Base-by-base conservation (phyloP, 1,139 yeast genomes). In the Geotrichum fermentans region DNA sequence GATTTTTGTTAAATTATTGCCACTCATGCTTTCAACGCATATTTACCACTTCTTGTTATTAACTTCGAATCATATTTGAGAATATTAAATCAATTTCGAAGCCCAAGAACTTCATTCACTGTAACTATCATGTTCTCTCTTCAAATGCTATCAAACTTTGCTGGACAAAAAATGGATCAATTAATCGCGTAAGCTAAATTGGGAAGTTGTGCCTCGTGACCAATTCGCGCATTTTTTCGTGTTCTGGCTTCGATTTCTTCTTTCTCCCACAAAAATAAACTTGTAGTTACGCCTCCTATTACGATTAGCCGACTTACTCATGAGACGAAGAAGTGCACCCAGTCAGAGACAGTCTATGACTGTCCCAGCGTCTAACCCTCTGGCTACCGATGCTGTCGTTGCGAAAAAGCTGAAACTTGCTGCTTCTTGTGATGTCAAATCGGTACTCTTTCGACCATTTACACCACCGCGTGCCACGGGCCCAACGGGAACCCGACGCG, bases 391-490 rank as follows among this genome's bases (percentile, higher is more conserved):
- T 29, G 14, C 24, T 4, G 7, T 40, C 4, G 43, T 40, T 7
- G 43, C 36, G 6, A 29, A 29, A 18, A 40, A 40, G n/a, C 35
- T 40, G 26, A 29, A 17, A 40, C 8, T 17, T 10, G 34, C 36
- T 5, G 26, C 43, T 2, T 13, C 36, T 4, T 22, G 33, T 7
- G 43, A 28, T 20, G 16, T 40, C 10, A 21, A 28, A 13, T 11
- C 43, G 24, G 36, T 40, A 18, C 36, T 40, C 17, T 40, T 40
- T 20, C 36, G 43, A 5, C 36, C 35, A 1, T 40, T 40, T n/a
- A 30, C 22, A 16, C 34, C 46, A 20, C 37, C 41, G 26, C 30
- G 48, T 16, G 43, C 48, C 7, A 45, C 42, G 2, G 48, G 48
- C 6, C 48, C 48, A 16, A 45, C 48, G 16, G 48, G 48, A n/a